Evolutionary conservation across 805 yeast species (phyloP), one percentile per base, ranked within the genome.

Genomic region (Yamadazyma ubonensis): DNA sequence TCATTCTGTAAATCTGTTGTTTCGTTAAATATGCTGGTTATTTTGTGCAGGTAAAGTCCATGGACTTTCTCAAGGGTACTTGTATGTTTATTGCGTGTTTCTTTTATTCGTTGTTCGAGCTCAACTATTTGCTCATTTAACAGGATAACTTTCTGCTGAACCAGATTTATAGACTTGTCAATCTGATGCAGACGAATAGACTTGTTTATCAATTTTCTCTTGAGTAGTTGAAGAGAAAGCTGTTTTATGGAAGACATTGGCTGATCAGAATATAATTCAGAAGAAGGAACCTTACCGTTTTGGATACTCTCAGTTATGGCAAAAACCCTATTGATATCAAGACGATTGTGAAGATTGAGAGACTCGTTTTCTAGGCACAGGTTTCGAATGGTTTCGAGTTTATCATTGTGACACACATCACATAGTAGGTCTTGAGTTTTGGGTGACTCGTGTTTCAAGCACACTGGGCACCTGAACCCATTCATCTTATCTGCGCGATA

Each of bases 211-310:
- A 44, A 27, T 27, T 58, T 57, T 11, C 65, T 49, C 42, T 59
- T 65, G 23, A 57, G 53, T 29, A 68, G 50, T 35, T 63, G 68
- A 4, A 60, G 41, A 2, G 65, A 51, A 7, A 68, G 43, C 11
- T 49, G 39, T 14, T 56, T 52, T 3, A 64, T 51, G 16, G 60
- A 48, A 19, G 36, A 18, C 39, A 31, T 41, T 9, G 38, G 21
- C 31, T 29, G 41, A 11, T 20, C 18, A 17, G 41, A 34, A 15
- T 33, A 30, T 14, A 36, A 6, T 3, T 14, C 31, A 11, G n/a
- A 26, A 12, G 30, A 7, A 8, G 33, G 36, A n/a, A 32, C 7
- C 11, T 33, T 35, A 7, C 46, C 49, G 7, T 33, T 33, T 26
- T 38, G 46, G 26, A 55, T 43, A 20, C 33, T 21, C n/a, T 36